Evolutionary conservation across 176 grass and related monocot species (phyloP).

Genomic region (Urochloa ruziziensis): DNA sequence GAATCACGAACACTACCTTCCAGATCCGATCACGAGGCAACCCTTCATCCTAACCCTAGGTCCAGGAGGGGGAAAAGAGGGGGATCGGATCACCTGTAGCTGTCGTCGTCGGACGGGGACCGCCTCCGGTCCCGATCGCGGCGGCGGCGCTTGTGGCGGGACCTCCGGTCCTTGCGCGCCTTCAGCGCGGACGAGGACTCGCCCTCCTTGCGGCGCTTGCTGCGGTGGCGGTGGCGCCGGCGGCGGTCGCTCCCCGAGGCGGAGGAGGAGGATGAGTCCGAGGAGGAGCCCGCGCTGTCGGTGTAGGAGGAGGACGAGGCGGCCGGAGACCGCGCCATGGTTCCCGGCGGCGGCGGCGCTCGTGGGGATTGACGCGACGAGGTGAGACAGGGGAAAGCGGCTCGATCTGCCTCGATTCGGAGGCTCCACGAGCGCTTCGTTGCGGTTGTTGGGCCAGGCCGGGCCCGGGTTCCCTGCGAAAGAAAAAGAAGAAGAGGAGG

Average conservation of each 20-base stretch:
- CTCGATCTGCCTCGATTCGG: background rate
- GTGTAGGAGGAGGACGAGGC: constrained; percentile 11
- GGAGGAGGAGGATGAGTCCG: background rate
- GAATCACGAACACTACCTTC: background rate
- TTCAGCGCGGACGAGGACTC: constrained; percentile 43
- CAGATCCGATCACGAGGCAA: background rate
- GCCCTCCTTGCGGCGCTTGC: constrained; percentile 29
- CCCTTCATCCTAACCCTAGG: no score
- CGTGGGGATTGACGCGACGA: background rate
- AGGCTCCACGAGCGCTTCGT: background rate
- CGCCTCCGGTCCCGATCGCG: constrained; percentile 14
- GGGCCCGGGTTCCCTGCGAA: background rate
- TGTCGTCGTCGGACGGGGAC: constrained; percentile 36
- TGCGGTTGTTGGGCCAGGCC: background rate
- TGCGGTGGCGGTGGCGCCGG: constrained; percentile 19
- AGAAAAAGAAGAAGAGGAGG: background rate
- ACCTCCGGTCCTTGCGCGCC: constrained; percentile 53
- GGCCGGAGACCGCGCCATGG: constrained; percentile 45
- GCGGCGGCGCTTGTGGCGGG: constrained; percentile 43
- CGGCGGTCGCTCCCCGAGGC: constrained; percentile 35
- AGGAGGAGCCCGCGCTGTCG: constrained; percentile 22
- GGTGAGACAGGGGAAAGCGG: background rate
- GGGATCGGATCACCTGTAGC: constrained; percentile 29
- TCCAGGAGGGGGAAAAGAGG: background rate
- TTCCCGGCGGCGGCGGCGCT: constrained; percentile 11